Evolutionary conservation across 495 filamentous ascomycete species (phyloP).

Genomic region (Wilcoxina mikolae): DNA sequence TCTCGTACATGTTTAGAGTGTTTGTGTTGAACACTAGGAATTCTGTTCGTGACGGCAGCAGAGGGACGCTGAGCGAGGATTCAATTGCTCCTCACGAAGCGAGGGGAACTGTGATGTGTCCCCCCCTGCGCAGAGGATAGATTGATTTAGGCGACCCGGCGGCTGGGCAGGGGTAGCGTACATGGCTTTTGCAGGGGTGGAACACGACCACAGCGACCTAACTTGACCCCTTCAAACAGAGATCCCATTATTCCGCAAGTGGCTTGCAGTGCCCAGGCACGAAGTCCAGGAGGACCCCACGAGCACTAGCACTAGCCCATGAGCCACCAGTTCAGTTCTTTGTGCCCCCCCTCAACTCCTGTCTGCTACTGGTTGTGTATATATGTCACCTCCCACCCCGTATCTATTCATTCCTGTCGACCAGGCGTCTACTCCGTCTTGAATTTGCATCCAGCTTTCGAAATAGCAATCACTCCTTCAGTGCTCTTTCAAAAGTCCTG

Average conservation of each 20-base stretch:
- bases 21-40: too few relatives aligned
- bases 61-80: too few relatives aligned
- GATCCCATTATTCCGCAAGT: too few relatives aligned
- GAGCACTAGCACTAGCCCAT: neutral
- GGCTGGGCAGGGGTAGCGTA: neutral
- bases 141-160: neutral
- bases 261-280: too few relatives aligned
- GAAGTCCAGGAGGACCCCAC: neutral
- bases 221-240: neutral
- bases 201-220: neutral
- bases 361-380: conserved; percentile 9
- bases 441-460: conserved; percentile 10
- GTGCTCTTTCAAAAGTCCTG: conserved; percentile 24
- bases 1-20: too few relatives aligned
- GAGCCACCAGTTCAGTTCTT: neutral
- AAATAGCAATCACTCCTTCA: conserved; percentile 29
- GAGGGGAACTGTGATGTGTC: too few relatives aligned
- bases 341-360: neutral
- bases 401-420: conserved; percentile 6
- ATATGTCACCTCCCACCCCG: conserved; percentile 16
- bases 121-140: too few relatives aligned
- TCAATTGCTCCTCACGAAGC: too few relatives aligned
- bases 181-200: too few relatives aligned
- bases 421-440: conserved; percentile 16
- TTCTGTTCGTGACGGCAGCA: too few relatives aligned